These are phyloP conservation scores for Pyricularia pennisetigena DNA, from an alignment of 2,329 filamentous ascomycete genomes.

Conservation along the genomic window DNA sequence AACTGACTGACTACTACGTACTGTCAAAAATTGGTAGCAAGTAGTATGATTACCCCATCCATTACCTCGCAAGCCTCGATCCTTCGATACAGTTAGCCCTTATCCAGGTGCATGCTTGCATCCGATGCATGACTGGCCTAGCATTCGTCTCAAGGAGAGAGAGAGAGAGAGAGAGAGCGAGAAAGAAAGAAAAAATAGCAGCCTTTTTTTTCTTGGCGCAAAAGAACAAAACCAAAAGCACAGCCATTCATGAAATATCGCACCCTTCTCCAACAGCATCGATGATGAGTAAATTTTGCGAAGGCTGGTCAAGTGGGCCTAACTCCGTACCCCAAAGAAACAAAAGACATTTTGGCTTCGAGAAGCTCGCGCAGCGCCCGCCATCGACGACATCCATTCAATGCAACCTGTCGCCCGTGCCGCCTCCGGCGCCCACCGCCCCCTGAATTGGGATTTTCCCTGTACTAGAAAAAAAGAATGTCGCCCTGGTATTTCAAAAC, in stretches of 20 bases:
- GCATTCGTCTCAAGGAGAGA: neutral
- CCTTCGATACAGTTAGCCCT: neutral
- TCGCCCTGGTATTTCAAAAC: neutral
- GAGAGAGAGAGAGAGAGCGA: no score
- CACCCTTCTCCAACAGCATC: neutral
- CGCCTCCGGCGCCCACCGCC: neutral
- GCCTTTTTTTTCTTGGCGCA: neutral
- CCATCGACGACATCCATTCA: neutral
- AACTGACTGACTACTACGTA: neutral
- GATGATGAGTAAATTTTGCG: neutral
- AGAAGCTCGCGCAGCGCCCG: neutral
- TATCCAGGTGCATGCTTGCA: neutral
- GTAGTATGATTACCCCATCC: neutral
- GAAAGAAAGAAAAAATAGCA: no score
- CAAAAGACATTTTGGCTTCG: neutral
- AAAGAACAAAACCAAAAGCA: neutral
- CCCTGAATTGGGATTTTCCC: neutral
- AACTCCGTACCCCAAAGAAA: no score
- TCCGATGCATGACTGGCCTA: neutral
- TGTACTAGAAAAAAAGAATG: no score
- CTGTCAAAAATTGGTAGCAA: neutral
- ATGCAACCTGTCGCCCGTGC: neutral
- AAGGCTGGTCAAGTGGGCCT: neutral
- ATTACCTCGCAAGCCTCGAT: neutral
- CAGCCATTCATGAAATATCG: neutral